Base-by-base conservation (phyloP, 2,329 filamentous ascomycete species). In the Monosporascus sp. region DNA sequence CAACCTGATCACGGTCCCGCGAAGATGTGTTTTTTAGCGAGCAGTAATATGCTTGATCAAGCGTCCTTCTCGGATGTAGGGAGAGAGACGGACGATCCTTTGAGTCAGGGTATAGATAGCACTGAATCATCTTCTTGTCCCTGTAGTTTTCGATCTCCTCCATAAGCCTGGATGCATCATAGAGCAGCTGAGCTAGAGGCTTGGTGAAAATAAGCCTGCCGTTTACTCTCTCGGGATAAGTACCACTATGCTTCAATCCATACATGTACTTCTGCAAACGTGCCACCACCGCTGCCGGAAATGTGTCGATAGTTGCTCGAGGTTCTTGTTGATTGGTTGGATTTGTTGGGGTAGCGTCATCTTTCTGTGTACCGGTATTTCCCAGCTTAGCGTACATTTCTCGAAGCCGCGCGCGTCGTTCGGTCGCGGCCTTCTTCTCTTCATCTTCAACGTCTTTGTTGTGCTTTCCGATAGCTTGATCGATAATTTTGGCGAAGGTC, bases 21-120 rank as follows among this genome's bases (percentile, higher is more conserved):
- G 59, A 55, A 3, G 22, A 24, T 64, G 56, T 0, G 74, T 78
- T n/a, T 72, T 68, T 0, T 68, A 62, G 3, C 75, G 61, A 2
- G 69, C 70, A 71, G 43, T 72, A 72, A 52, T 75, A 77, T 0
- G 70, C 71, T 53, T 78, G 76, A 45, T 78, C 76, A 0, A 78
- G 63, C 0, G 76, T 78, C 0, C 77, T 62, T 0, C 77, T 67
- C 0, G 74, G 70, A 53, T 79, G 76, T 1, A 72, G 59, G 6
- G 69, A 73, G 0, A 71, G 65, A 1, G 72, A 24, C 22, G 22
- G 22, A 24, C 22, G 22, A 5, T 24, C 22, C 22, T 24, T 24
- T 24, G 22, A 24, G 3, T 55, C 0, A 51, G 16, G 16, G 67
- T 60, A 0, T 24, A 58, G 52, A 22, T 54, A 56, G 17, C 52